Evolutionary conservation across 2,329 filamentous ascomycete genomes (phyloP).

Genomic region (Podosphaera leucotricha): DNA sequence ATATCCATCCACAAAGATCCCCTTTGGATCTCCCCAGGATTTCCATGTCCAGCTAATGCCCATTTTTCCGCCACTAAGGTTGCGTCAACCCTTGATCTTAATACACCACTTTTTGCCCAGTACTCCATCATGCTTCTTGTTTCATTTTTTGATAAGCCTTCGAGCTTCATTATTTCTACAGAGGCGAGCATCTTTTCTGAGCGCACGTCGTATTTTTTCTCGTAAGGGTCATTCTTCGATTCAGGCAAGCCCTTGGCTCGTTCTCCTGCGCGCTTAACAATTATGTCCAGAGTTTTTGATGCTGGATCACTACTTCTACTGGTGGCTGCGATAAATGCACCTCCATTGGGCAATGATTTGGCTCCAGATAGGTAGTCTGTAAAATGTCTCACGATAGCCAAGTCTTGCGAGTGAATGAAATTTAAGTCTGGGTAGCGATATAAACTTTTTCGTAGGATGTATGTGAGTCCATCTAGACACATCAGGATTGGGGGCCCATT

Average conservation of each 20-base stretch:
- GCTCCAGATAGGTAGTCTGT: conserved; percentile 43
- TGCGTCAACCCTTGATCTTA: conserved; percentile 48
- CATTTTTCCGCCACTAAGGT: conserved; percentile 56
- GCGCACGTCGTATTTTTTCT: conserved; percentile 31
- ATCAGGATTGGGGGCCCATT: conserved; percentile 37
- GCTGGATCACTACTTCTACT: conserved; percentile 45
- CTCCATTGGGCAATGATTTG: conserved; percentile 42
- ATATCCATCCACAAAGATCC: conserved; percentile 14
- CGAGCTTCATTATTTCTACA: conserved; percentile 30
- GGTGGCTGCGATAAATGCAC: conserved; percentile 52
- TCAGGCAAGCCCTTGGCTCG: background rate
- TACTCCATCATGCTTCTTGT: conserved; percentile 71
- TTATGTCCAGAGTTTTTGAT: conserved; percentile 43
- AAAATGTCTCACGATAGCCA: conserved; percentile 54
- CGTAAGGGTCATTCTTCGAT: conserved; percentile 24
- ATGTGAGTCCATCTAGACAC: conserved; percentile 52
- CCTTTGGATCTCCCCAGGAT: conserved; percentile 69
- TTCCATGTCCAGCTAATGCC: conserved; percentile 57
- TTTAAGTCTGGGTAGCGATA: conserved; percentile 53
- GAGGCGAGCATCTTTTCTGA: conserved; percentile 28
- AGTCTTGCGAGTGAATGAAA: conserved; percentile 65
- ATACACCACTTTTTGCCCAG: conserved; percentile 66
- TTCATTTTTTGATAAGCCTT: conserved; percentile 48
- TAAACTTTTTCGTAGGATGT: conserved; percentile 55
- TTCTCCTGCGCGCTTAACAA: conserved; percentile 32